Evolutionary conservation across 2,329 filamentous ascomycete genomes (phyloP), one percentile per base, ranked within the genome.

Genomic region (Dichotomopilus funicola): DNA sequence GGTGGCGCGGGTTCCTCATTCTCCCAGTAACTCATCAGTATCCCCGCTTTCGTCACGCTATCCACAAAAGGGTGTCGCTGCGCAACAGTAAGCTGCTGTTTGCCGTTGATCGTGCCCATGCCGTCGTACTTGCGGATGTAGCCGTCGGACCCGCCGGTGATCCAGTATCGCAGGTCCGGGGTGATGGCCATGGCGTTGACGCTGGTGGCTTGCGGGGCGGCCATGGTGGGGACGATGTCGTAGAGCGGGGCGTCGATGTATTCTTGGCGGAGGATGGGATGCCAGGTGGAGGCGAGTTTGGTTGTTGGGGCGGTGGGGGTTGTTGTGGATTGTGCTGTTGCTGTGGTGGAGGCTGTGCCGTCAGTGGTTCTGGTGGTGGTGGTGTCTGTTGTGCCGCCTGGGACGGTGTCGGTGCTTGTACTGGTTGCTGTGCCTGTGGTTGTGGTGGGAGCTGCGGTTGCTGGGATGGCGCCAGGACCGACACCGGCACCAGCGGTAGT

Each of bases 51-150:
- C 54, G 90, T 89, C 44, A 99, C 94, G 64, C 89, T 96, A 69
- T 99, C 94, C 42, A 99, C 94, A 65, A 97, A 99, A 0, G 94
- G 94, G 68, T 99, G 94, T 49, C 89, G 81, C 73, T 99, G 94
- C 36, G 94, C 94, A 5, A 99, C 94, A 0, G 94, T 99, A 64
- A 99, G 76, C 58, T 92, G 85, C 37, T 94, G 82, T 72, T 96
- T 96, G 61, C 91, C 91, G 68, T 99, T 99, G 63, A 95, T 91
- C 5, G 94, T 96, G 38, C 91, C 90, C 3, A 89, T 86, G 70
- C 94, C 96, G 69, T 99, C 95, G 73, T 95, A 97, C 71, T 96
- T 97, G 55, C 94, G 83, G 60, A 99, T 92, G 67, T 96, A 99
- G 48, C 94, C 92, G 72, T 99, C 94, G 0, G 88, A 87, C 0